phyloP scores from a whole-genome alignment of 2,329 filamentous ascomycete genomes.

The Aspergillus novoparasiticus region DNA sequence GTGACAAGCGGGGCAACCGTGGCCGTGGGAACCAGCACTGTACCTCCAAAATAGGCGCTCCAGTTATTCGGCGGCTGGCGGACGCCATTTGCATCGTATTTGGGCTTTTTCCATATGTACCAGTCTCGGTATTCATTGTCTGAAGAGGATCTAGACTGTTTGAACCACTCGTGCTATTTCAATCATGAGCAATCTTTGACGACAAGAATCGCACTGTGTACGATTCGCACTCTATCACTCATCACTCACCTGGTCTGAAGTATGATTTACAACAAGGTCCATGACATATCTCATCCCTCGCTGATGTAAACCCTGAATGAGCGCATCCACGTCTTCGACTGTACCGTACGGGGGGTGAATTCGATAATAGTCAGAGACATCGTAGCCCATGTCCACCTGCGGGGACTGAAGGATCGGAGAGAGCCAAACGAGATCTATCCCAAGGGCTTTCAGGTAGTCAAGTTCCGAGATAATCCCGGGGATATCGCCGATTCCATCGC shows the following conservation, averaged over 20 bases:
- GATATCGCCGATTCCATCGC: conserved; percentile 63
- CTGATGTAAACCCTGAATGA: not conserved
- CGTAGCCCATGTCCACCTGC: conserved; percentile 56
- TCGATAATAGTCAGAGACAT: conserved; percentile 35
- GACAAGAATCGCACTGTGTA: not conserved
- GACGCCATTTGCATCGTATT: conserved; percentile 56
- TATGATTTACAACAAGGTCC: not conserved
- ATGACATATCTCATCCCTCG: not conserved
- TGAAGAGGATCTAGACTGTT: conserved; percentile 62
- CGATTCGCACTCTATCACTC: not conserved
- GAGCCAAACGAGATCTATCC: conserved; percentile 61
- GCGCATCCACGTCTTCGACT: not conserved
- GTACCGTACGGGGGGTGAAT: not conserved
- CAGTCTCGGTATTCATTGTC: conserved; percentile 67
- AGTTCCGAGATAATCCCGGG: conserved; percentile 65
- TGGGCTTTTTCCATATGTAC: conserved; percentile 61
- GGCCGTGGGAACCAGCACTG: not conserved
- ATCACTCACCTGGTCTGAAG: not conserved
- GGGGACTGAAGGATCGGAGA: conserved; percentile 53
- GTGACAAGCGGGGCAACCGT: not conserved
- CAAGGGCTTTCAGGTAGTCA: conserved; percentile 63
- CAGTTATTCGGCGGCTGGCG: conserved; percentile 70
- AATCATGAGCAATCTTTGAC: not conserved
- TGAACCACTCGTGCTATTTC: conserved; percentile 54
- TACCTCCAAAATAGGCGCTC: not conserved